Conservation (phyloP, 768 basidiomycete species). For the Kwoniella dejecticola region DNA sequence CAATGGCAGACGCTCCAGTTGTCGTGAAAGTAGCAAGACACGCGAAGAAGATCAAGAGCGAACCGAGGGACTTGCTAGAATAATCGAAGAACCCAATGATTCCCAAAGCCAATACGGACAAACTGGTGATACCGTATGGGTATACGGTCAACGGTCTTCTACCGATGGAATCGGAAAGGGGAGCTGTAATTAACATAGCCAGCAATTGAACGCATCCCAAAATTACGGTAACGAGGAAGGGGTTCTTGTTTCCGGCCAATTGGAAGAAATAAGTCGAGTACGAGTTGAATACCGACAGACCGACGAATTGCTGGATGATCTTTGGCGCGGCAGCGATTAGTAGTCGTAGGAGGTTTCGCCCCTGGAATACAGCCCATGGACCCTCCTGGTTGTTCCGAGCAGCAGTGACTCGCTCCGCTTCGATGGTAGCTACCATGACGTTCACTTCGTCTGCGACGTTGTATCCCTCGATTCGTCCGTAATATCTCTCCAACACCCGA, state of each 20-base stretch:
- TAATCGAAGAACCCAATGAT: slow-evolving; percentile 40
- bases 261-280: slow-evolving; percentile 35
- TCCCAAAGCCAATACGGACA: slow-evolving; percentile 22
- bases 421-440: slow-evolving; percentile 22
- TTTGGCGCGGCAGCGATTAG: slow-evolving; percentile 29
- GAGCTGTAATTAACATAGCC: slow-evolving; percentile 11
- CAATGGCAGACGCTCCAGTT: slow-evolving; percentile 31
- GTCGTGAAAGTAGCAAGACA: slow-evolving; percentile 37
- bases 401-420: slow-evolving; percentile 10
- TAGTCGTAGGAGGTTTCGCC: slow-evolving; percentile 17
- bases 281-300: slow-evolving; percentile 16
- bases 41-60: slow-evolving; percentile 33
- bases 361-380: slow-evolving; percentile 17
- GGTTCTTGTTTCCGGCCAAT: slow-evolving; percentile 22
- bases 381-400: slow-evolving; percentile 10
- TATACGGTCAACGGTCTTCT: slow-evolving; percentile 24
- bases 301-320: slow-evolving; percentile 25
- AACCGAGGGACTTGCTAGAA: slow-evolving; percentile 13
- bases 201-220: slow-evolving; percentile 17
- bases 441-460: slow-evolving; percentile 19
- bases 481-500: slow-evolving; percentile 11
- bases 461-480: slow-evolving; percentile 28
- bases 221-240: slow-evolving; percentile 26
- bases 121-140: slow-evolving; percentile 19
- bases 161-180: not conserved